phyloP scores from a whole-genome alignment of 257 asterid species.

The Forsythia viridissima region DNA sequence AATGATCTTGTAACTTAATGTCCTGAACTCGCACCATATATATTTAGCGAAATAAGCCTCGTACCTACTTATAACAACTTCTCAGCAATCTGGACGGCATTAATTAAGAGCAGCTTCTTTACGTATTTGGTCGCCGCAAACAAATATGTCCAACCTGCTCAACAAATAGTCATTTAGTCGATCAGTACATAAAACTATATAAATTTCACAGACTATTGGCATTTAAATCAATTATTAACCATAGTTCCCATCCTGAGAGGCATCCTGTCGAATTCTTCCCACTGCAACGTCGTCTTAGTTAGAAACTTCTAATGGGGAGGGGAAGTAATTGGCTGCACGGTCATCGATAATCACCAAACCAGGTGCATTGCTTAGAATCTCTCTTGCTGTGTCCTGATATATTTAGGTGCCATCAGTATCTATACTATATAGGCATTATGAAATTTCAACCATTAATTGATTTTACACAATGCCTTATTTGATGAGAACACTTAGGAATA shows the following conservation, averaged over 20 bases:
- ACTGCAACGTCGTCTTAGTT: conserved; percentile 89
- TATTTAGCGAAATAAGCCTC: background rate
- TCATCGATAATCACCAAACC: conserved; percentile 82
- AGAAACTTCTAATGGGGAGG: conserved; percentile 85
- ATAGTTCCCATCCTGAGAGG: conserved; percentile 75
- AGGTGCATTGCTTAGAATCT: no score
- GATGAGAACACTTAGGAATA: background rate
- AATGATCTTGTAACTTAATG: no score
- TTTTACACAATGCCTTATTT: no score
- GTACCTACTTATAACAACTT: conserved; percentile 49
- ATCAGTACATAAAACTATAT: background rate
- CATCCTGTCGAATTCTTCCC: conserved; percentile 87
- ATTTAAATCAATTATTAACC: conserved; percentile 52
- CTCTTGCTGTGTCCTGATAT: no score
- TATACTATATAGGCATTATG: background rate
- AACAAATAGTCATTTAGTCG: background rate
- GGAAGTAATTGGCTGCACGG: conserved; percentile 75
- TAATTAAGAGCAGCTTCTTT: conserved; percentile 93
- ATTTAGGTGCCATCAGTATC: no score
- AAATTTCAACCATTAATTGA: background rate
- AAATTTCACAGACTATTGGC: background rate
- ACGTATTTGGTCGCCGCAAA: conserved; percentile 67
- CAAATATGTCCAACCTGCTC: conserved; percentile 80
- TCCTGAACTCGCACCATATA: conserved; percentile 10
- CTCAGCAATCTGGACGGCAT: conserved; percentile 88